Conservation (phyloP, 208 protist species). For the Wallacemonas rigidus region DNA sequence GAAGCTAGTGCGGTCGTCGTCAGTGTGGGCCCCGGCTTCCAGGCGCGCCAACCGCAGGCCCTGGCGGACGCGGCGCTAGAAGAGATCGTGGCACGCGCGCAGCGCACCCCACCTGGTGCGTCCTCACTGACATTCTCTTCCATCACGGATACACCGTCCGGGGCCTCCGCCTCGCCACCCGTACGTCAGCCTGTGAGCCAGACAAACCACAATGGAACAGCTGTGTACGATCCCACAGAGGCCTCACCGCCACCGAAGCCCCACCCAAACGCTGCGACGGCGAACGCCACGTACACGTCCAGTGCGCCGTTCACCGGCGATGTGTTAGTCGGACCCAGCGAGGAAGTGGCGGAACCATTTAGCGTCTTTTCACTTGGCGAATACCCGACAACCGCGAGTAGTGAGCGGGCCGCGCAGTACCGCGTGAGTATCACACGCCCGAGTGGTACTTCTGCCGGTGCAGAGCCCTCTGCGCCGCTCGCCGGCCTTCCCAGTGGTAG, state of each 20-base stretch:
- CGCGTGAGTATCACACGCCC: conserved; percentile 17
- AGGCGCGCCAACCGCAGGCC: conserved; percentile 26
- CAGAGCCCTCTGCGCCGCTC: not conserved
- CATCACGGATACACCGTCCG: not conserved
- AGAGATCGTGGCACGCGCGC: not conserved
- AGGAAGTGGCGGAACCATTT: not conserved
- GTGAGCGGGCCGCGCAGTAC: conserved; percentile 15
- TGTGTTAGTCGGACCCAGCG: too few species aligned
- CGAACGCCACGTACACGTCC: not conserved
- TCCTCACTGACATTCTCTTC: conserved; percentile 10
- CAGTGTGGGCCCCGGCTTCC: conserved; percentile 62
- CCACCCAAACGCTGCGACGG: not conserved
- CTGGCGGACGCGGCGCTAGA: conserved; percentile 8
- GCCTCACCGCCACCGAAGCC: conserved; percentile 2
- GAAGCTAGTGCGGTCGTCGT: conserved; percentile 58
- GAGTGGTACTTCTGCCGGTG: not conserved
- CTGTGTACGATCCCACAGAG: not conserved
- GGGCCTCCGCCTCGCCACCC: conserved; percentile 5
- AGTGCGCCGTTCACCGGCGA: too few species aligned
- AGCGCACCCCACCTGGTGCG: not conserved
- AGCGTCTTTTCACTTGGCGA: not conserved
- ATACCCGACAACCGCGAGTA: conserved; percentile 3
- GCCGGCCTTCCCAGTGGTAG: not conserved
- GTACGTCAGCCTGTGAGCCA: not conserved
- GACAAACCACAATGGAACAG: conserved; percentile 3